These are phyloP conservation scores for Sequoia sempervirens DNA, from an alignment of 75 land plant genomes.

Conservation along the genomic window DNA sequence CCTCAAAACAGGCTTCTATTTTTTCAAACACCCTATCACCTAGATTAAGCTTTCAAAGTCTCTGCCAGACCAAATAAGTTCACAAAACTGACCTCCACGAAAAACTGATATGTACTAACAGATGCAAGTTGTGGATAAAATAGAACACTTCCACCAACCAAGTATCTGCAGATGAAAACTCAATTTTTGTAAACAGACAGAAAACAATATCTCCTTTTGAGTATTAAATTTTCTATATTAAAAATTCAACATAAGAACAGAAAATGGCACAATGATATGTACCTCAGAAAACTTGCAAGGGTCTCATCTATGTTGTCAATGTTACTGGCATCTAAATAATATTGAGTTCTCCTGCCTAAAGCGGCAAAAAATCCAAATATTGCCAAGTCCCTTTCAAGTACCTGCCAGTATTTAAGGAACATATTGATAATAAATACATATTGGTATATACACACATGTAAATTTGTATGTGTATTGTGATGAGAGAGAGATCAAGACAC, in stretches of 20 bases:
- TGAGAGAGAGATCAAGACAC: not conserved
- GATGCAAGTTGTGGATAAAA: constrained; percentile 92
- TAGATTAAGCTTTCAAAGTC: not conserved
- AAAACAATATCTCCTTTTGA: not conserved
- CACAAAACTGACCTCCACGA: constrained; percentile 74
- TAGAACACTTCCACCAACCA: constrained; percentile 86
- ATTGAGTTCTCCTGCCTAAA: constrained; percentile 79
- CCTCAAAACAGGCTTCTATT: not conserved
- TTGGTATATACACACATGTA: not conserved
- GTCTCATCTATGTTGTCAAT: constrained; percentile 50
- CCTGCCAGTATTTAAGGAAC: constrained; percentile 38
- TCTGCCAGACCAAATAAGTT: not conserved
- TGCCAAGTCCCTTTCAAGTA: constrained; percentile 87
- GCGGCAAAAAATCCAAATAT: constrained; percentile 95
- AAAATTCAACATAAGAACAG: not conserved
- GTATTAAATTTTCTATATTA: not conserved
- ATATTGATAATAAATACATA: too few relatives aligned
- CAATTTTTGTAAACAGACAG: not conserved
- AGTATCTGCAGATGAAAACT: constrained; percentile 50
- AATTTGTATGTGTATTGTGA: too few relatives aligned
- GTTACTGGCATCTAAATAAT: constrained; percentile 53
- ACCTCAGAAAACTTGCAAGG: constrained; percentile 77
- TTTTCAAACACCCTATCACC: not conserved
- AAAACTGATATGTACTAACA: constrained; percentile 88
- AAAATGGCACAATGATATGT: not conserved